Conservation (phyloP, 2,329 filamentous ascomycete genomes). For the Cladosporium austrohemisphaericum region DNA sequence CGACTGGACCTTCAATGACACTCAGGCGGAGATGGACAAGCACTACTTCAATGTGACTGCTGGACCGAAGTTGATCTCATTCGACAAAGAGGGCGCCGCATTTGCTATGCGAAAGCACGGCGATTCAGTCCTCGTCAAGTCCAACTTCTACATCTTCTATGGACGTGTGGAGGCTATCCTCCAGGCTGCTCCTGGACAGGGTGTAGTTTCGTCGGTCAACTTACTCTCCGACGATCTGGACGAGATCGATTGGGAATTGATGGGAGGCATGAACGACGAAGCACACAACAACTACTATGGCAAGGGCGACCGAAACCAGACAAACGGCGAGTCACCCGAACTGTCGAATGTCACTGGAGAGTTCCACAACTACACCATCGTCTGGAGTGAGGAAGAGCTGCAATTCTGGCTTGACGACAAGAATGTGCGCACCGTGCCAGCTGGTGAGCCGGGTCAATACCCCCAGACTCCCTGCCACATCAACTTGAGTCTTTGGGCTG, state of each 20-base stretch:
- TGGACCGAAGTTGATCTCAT: constrained; percentile 59
- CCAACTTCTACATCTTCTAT: constrained; percentile 82
- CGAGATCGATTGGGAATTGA: constrained; percentile 83
- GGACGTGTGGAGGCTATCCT: constrained; percentile 74
- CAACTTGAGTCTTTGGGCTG: constrained; percentile 75
- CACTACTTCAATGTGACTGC: constrained; percentile 52
- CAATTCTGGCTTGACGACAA: constrained; percentile 67
- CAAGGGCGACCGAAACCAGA: constrained; percentile 60
- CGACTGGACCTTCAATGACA: constrained; percentile 63
- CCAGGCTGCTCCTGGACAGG: constrained; percentile 69
- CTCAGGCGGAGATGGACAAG: constrained; percentile 42
- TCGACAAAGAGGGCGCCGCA: constrained; percentile 55
- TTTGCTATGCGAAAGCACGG: constrained; percentile 67
- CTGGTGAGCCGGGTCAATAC: constrained; percentile 40
- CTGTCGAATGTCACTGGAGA: constrained; percentile 56
- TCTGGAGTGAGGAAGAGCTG: constrained; percentile 65
- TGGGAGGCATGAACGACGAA: constrained; percentile 61
- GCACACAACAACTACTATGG: constrained; percentile 74
- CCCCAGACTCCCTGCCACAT: constrained; percentile 74
- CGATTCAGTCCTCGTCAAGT: constrained; percentile 73
- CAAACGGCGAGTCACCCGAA: constrained; percentile 61
- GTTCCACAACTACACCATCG: constrained; percentile 66
- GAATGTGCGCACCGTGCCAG: constrained; percentile 60
- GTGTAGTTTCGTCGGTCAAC: constrained; percentile 79
- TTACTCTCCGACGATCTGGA: constrained; percentile 80